These are phyloP conservation scores for Zymoseptoria ardabiliae DNA, from an alignment of 2,329 filamentous ascomycete genomes.

Conservation along the genomic window DNA sequence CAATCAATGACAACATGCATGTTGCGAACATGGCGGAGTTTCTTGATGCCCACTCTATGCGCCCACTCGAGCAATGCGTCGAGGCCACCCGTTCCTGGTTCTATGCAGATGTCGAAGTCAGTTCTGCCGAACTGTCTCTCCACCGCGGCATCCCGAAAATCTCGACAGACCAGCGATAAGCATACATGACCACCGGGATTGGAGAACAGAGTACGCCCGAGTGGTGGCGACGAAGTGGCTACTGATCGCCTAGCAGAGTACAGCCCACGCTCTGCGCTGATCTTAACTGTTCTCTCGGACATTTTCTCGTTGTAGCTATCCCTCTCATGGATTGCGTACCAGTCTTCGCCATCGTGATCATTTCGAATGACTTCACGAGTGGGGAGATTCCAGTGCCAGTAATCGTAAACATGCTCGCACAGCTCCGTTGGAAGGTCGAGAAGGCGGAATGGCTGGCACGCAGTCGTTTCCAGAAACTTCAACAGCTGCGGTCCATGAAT, in stretches of 20 bases:
- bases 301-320: no score
- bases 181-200: no score
- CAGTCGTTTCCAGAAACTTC: background rate
- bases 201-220: no score
- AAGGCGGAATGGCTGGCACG: conserved; percentile 4
- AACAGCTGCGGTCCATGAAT: background rate
- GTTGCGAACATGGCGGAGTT: no score
- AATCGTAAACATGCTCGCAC: background rate
- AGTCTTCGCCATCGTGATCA: no score
- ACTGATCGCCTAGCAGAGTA: background rate
- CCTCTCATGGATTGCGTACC: no score
- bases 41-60: background rate
- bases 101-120: background rate
- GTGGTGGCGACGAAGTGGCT: background rate
- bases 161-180: background rate
- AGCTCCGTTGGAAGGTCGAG: conserved; percentile 4
- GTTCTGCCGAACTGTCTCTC: background rate
- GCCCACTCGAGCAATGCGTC: background rate
- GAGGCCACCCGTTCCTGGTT: no score
- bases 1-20: background rate
- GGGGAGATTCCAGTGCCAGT: background rate
- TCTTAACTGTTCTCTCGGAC: no score
- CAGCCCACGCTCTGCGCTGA: no score
- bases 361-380: no score
- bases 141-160: background rate